Base-by-base conservation (phyloP, 1,284 basidiomycete genomes). In the Cutaneotrichosporon arboriforme region DNA sequence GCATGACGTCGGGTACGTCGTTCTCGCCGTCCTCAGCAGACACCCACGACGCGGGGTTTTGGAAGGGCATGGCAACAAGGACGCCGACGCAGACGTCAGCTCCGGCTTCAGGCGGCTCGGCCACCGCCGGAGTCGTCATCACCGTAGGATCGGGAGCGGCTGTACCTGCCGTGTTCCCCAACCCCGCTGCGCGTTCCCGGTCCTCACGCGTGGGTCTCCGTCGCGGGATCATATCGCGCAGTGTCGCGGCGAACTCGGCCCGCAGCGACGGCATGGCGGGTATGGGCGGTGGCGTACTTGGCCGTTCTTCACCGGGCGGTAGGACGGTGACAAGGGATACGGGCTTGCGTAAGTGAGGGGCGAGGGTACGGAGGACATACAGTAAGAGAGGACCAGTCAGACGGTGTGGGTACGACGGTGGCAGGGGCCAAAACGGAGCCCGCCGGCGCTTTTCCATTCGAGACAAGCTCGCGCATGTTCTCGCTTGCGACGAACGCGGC, bases 1-100 rank as follows among this genome's bases (percentile, higher is more conserved):
- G 44, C 46, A 61, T 61, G 12, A 72, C 65, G 43, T 67, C 59
- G 4, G 69, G 69, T 22, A 70, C 56, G 39, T 67, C 65, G 14
- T 26, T 51, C 44, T 67, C 64, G 9, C 62, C 65, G 14, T 57
- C 58, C 13, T 59, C 58, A 12, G 51, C 52, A 15, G 57, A 54
- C 9, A 51, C 15, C 63, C 68, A 65, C 17, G 49, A 35, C 14
- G 56, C 58, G 31, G 45, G 50, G 13, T 21, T 53, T 23, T 65
- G 52, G 20, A 52, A 55, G 14, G 70, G 70, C 58, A 72, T 57
- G 13, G 69, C 67, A 41, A 72, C 68, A 52, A 72, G 55, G 15
- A 72, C 69, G 8, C 70, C 70, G 9, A 72, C 51, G 2, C 61
- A 43, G 10, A 69, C 53, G 18, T 69, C 64, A n/a, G 57, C 53